phyloP scores from a whole-genome alignment of 345 rosid species.

The Punica granatum region DNA sequence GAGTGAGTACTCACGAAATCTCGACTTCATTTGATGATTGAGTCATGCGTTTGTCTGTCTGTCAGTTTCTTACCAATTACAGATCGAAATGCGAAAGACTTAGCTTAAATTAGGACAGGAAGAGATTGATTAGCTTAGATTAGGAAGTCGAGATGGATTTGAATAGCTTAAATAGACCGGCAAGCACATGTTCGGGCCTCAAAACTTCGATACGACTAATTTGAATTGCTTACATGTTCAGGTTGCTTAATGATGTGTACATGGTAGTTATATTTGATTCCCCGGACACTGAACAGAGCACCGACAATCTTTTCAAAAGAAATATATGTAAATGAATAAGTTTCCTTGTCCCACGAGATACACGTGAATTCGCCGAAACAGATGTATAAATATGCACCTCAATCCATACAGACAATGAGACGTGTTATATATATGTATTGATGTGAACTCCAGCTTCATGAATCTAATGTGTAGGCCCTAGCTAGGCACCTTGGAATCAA shows the following conservation, averaged over 20 bases:
- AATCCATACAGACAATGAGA: no score
- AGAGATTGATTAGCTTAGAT: background rate
- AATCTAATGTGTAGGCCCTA: no score
- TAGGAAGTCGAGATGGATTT: background rate
- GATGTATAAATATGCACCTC: no score
- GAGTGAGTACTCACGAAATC: constrained; percentile 43
- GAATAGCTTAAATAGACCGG: background rate
- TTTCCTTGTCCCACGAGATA: background rate
- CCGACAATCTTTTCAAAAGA: no score
- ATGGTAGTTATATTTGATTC: background rate
- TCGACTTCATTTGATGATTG: background rate
- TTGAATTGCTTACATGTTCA: background rate
- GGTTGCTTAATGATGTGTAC: background rate
- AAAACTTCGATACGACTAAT: no score
- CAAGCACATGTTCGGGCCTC: background rate
- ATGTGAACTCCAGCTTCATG: no score
- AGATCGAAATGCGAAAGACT: no score
- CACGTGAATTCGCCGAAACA: background rate
- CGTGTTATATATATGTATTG: no score
- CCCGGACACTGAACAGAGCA: background rate
- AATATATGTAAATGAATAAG: no score
- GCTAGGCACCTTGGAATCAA: no score
- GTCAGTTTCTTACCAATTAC: background rate
- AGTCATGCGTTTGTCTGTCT: background rate
- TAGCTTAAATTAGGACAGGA: background rate